Base-by-base conservation (phyloP, 371 early-diverging fungal species). In the Nematocida sp. region DNA sequence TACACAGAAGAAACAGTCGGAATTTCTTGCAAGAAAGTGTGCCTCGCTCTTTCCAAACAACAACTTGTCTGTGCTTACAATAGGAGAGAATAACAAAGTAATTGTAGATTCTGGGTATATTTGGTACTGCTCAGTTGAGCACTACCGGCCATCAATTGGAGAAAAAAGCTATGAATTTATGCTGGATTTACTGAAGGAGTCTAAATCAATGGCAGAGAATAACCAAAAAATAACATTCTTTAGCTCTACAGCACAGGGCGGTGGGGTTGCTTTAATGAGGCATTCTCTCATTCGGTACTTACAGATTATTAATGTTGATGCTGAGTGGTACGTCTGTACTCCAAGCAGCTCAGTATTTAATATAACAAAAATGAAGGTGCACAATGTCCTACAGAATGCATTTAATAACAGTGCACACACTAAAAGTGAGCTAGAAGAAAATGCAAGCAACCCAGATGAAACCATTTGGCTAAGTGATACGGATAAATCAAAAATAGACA, bases 191-290 rank as follows among this genome's bases (percentile, higher is more conserved):
- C 9, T 69, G 47, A n/a, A 60, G 13, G 60, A 9, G 18, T 18
- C 47, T 0, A 39, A 60, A 23, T 20, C 46, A 6, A 67, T 70
- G 11, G 23, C 15, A 23, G 47, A 61, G 1, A n/a, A 52, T 1
- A n/a, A 69, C 13, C 62, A 83, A 57, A 86, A 85, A 62, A 88
- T 92, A n/a, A 84, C 90, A 11, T 93, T 89, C 83, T 91, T 93
- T 85, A 92, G 90, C 84, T 91, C 92, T 3, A 93, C 93, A 1
- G 91, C 92, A 55, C 92, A 92, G 85, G 93, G 93, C 47, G 93
- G 93, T 47, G 93, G 93, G 40, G 94, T 93, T 13, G 93, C 94
- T 4, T 88, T 93, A 54, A 93, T 93, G 94, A 90, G 93, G 66
- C 93, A 93, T 85, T 91, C 93, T 6, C 83, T 91, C 0, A 84